phyloP scores from a whole-genome alignment of 2,329 filamentous ascomycete genomes.

The Pseudocercospora ulei region DNA sequence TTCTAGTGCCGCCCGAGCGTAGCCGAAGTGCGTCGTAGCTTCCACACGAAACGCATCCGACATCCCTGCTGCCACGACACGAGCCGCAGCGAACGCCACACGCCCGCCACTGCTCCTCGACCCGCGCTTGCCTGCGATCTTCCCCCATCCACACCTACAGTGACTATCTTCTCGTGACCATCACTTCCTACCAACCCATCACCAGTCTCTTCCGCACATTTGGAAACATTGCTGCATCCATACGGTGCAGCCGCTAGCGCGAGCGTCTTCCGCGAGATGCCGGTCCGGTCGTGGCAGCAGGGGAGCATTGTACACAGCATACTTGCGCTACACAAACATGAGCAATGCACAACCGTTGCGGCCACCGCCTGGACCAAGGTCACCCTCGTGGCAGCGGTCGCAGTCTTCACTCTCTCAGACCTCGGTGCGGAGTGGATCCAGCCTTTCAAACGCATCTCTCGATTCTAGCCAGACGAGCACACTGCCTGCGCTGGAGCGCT shows the following conservation, averaged over 20 bases:
- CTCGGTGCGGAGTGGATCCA: conserved; percentile 32
- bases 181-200: no score
- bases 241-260: background rate
- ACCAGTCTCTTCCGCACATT: no score
- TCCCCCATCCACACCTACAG: no score
- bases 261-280: conserved; percentile 3
- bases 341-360: conserved; percentile 27
- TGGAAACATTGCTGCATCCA: background rate
- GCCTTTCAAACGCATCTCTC: conserved; percentile 33
- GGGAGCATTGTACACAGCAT: background rate
- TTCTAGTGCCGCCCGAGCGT: no score
- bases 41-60: no score
- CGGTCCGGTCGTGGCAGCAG: conserved; percentile 2
- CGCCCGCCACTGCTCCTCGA: no score
- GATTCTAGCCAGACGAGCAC: conserved; percentile 34
- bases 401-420: conserved; percentile 31
- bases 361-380: conserved; percentile 30
- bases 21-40: no score
- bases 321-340: conserved; percentile 19
- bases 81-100: no score
- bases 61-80: no score
- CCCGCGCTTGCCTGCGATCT: no score
- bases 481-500: conserved; percentile 33
- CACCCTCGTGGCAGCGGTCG: conserved; percentile 30
- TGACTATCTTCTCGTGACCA: no score